A percentile compares a stretch with the other conserved stretches of the same genome.
These are phyloP conservation scores for Cutaneotrichosporon sp. DNA, from an alignment of 1,284 basidiomycete species.

Conservation along the genomic window DNA sequence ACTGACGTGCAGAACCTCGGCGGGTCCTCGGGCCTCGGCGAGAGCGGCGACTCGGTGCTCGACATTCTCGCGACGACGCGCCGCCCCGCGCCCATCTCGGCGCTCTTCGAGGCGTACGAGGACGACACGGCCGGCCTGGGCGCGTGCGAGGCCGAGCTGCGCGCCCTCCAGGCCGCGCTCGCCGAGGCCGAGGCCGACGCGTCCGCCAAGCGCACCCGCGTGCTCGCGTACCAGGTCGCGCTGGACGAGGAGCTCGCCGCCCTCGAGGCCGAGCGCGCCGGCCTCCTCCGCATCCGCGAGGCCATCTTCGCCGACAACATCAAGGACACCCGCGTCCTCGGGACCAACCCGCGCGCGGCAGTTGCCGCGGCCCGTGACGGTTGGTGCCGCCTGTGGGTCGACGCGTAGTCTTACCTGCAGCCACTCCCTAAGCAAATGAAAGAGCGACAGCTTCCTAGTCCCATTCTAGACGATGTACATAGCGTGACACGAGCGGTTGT, in stretches of 20 bases:
- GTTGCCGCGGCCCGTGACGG: slow-evolving; percentile 4
- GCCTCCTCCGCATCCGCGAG: slow-evolving; percentile 5
- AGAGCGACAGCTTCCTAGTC: slow-evolving; percentile 1
- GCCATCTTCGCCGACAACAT: not conserved
- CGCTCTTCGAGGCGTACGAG: slow-evolving; percentile 5
- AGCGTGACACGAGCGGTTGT: not conserved
- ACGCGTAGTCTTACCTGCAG: not conserved
- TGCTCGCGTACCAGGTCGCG: slow-evolving; percentile 5
- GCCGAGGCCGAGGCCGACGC: not conserved
- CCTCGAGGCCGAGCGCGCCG: slow-evolving; percentile 2
- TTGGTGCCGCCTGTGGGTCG: slow-evolving; percentile 8
- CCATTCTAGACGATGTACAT: slow-evolving; percentile 8
- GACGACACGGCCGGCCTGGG: slow-evolving; percentile 3
- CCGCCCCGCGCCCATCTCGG: slow-evolving; percentile 7
- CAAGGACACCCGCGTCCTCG: not conserved
- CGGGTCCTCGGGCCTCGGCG: not conserved
- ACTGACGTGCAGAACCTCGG: slow-evolving; percentile 5
- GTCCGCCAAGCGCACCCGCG: not conserved
- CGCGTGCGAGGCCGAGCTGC: slow-evolving; percentile 5
- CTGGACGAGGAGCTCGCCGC: slow-evolving; percentile 7
- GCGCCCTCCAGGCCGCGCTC: not conserved
- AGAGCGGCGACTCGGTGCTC: not conserved
- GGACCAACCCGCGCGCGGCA: not conserved
- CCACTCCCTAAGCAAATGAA: not conserved
- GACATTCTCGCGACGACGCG: not conserved